Conservation (phyloP, 1,284 basidiomycete species). For the Boletus semigastroideus region DNA sequence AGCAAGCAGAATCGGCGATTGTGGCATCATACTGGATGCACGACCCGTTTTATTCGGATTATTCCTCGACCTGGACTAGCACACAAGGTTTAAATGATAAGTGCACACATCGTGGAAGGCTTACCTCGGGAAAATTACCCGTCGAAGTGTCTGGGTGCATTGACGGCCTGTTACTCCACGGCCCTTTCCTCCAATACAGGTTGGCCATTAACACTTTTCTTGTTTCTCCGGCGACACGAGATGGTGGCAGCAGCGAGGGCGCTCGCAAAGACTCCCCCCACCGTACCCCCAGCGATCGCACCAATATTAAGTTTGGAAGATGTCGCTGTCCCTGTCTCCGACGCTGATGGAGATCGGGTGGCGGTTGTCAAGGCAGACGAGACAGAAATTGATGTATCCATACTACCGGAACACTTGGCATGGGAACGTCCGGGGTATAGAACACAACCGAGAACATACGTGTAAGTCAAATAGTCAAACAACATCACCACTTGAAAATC, state of each 20-base stretch:
- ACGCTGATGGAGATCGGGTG: neutral
- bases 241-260: neutral
- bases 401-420: neutral
- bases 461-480: slow-evolving; percentile 21
- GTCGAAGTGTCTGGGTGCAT: neutral
- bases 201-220: neutral
- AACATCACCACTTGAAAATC: slow-evolving; percentile 2
- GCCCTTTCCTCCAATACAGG: too few species aligned
- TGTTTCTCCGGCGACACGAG: neutral
- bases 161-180: neutral
- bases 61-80: neutral
- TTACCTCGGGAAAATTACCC: neutral
- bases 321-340: neutral
- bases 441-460: slow-evolving; percentile 1
- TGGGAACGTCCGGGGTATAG: neutral
- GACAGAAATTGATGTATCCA: neutral
- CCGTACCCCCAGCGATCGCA: slow-evolving; percentile 11
- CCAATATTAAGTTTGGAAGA: neutral
- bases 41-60: neutral
- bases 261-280: slow-evolving; percentile 1
- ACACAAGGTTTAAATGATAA: neutral
- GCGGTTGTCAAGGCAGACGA: neutral
- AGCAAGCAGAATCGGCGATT: neutral
- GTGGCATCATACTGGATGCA: neutral
- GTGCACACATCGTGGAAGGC: neutral